Conservation (phyloP, 345 rosid species). For the Lepidium didymum region DNA sequence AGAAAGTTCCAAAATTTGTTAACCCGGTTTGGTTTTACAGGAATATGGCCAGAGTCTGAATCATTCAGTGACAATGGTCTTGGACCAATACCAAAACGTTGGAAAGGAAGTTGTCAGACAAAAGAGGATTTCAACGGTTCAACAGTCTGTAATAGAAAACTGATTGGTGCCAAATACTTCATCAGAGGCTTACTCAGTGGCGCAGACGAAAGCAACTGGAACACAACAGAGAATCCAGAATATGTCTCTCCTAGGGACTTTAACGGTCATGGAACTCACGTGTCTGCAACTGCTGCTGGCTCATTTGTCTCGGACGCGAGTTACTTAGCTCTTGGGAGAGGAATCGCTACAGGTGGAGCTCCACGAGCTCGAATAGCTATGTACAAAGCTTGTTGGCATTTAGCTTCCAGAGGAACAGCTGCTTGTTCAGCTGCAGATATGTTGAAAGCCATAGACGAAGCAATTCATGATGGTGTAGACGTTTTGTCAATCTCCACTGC, state of each 20-base stretch:
- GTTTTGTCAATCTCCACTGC: constrained; percentile 27
- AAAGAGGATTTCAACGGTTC: constrained; percentile 29
- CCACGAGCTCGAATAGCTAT: constrained; percentile 45
- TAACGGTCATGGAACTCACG: constrained; percentile 57
- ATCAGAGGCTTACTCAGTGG: constrained; percentile 33
- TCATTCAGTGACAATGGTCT: constrained; percentile 41
- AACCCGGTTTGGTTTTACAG: too few species aligned
- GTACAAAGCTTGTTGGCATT: constrained; percentile 53
- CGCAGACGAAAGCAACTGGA: constrained; percentile 25
- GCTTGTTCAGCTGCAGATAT: constrained; percentile 41
- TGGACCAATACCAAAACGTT: constrained; percentile 39
- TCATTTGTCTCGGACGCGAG: constrained; percentile 31
- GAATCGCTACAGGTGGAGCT: constrained; percentile 43
- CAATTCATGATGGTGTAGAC: constrained; percentile 41
- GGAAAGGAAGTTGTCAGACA: constrained; percentile 46
- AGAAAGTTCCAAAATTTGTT: too few species aligned
- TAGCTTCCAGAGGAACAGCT: too few species aligned
- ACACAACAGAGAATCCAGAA: constrained; percentile 27
- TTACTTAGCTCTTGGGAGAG: constrained; percentile 38
- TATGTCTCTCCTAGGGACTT: constrained; percentile 48
- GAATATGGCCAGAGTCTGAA: constrained; percentile 49
- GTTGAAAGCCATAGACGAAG: constrained; percentile 50
- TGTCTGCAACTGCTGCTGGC: constrained; percentile 52
- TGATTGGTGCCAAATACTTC: constrained; percentile 49
- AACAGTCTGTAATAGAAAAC: constrained; percentile 39